Percentiles rank a stretch among this genome's conserved stretches.
These are phyloP conservation scores for Claviceps cyperi DNA, from an alignment of 2,329 filamentous ascomycete genomes.

Conservation along the genomic window DNA sequence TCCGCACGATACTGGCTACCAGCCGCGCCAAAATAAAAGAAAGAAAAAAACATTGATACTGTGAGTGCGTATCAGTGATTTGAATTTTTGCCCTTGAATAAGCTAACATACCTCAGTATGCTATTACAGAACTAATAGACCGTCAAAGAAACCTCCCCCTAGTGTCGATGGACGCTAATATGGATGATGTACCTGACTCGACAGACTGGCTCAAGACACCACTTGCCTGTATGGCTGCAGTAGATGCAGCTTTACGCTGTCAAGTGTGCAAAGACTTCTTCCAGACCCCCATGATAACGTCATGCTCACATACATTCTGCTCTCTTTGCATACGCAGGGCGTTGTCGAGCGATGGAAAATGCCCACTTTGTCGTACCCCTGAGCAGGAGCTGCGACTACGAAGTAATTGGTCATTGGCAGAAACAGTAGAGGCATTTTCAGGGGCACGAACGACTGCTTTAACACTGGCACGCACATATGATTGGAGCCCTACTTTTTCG, in stretches of 20 bases:
- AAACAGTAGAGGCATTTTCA: conserved; percentile 68
- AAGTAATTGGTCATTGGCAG: conserved; percentile 72
- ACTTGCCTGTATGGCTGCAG: conserved; percentile 47
- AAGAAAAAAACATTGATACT: background rate
- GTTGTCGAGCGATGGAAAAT: conserved; percentile 70
- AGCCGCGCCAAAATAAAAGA: background rate
- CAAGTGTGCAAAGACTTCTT: conserved; percentile 98
- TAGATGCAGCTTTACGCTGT: conserved; percentile 81
- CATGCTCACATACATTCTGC: conserved; percentile 92
- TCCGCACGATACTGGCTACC: background rate
- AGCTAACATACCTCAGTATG: background rate
- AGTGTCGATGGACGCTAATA: conserved; percentile 14
- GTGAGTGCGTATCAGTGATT: background rate
- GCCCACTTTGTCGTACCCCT: conserved; percentile 63
- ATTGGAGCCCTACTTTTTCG: conserved; percentile 10
- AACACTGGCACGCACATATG: conserved; percentile 39
- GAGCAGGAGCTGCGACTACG: conserved; percentile 78
- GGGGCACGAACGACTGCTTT: conserved; percentile 48
- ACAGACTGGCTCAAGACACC: conserved; percentile 71
- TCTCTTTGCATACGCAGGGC: conserved; percentile 86
- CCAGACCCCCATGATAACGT: conserved; percentile 84
- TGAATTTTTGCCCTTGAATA: background rate
- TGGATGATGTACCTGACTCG: conserved; percentile 49
- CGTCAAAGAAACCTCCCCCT: background rate
- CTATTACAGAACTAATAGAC: background rate